Evolutionary conservation across 345 rosid species (phyloP), one percentile per base, ranked within the genome.

Genomic region (Melaleuca alternifolia): DNA sequence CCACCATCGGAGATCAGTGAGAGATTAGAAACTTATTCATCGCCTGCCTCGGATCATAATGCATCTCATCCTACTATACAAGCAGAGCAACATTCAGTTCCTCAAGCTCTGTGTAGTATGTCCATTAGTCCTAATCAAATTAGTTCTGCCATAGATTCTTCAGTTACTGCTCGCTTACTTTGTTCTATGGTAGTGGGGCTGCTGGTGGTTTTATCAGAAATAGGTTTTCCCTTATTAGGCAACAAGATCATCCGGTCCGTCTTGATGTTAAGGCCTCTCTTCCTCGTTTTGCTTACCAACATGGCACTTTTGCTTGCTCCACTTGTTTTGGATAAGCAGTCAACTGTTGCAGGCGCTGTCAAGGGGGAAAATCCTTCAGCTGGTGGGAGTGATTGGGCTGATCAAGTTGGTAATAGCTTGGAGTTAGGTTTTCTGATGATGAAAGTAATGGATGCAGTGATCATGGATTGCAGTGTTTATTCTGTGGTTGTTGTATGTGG

Each of bases 381-480:
- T 14, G 93, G 87, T 76, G 92, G 93, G 93, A 46, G 77, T 23
- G 94, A 88, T 86, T 92, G 95, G 93, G 92, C 87, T 57, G 93
- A 90, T 77, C 96, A 94, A 89, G 92, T 93, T 14, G 92, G 97
- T 82, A 93, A 91, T 61, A 91, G 90, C 33, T 86, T 97, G 91
- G 98, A 96, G 93, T 87, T 87, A 6, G 94, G 91, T 84, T 87
- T 94, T 88, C 87, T 93, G 88, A 53, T 91, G 86, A 90, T 91
- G 92, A 97, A 92, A 91, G 92, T 91, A 79, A 86, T 94, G 83
- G 95, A 96, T 59, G 98, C 98, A 4, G 83, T 92, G 28, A 71
- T 93, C 56, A 93, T 94, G 93, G 98, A 96, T 89, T 94, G 93
- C 87, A 93, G 96, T 86, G 85, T 96, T 28, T 94, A 95, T 75